Percentiles rank a stretch among this genome's conserved stretches.
Evolutionary conservation across 1,139 yeast genomes (phyloP).

Genomic region (Yamadazyma taylorii): DNA sequence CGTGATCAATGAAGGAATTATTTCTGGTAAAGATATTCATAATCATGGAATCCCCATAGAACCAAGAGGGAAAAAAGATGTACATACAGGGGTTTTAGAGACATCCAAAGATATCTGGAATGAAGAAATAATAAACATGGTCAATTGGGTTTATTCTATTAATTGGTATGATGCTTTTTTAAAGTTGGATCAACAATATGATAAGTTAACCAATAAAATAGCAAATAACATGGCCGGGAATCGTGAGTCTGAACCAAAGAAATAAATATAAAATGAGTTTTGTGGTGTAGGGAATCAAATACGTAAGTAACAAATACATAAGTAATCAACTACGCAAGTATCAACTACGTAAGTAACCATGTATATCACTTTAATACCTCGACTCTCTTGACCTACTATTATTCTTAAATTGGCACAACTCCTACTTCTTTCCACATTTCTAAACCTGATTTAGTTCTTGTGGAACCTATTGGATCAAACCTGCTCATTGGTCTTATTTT

Average conservation of each 20-base stretch:
- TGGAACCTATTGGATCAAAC: too few species aligned
- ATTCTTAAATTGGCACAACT: too few species aligned
- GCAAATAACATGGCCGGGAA: slow-evolving; percentile 18
- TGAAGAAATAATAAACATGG: slow-evolving; percentile 65
- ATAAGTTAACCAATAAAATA: slow-evolving; percentile 32
- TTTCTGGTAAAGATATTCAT: slow-evolving; percentile 37
- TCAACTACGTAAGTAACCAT: too few species aligned
- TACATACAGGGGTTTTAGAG: slow-evolving; percentile 49
- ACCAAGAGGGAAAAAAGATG: slow-evolving; percentile 21
- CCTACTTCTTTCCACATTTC: too few species aligned
- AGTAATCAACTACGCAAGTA: too few species aligned
- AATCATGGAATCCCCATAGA: slow-evolving; percentile 35
- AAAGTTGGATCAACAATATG: slow-evolving; percentile 35
- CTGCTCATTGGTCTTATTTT: too few species aligned
- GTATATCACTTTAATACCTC: too few species aligned
- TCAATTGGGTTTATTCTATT: slow-evolving; percentile 62
- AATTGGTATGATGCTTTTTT: slow-evolving; percentile 49
- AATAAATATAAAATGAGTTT: too few species aligned
- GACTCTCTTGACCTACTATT: too few species aligned
- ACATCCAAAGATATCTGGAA: slow-evolving; percentile 84
- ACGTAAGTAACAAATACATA: too few species aligned
- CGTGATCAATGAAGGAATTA: slow-evolving; percentile 51
- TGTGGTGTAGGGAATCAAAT: too few species aligned
- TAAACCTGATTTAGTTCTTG: too few species aligned
- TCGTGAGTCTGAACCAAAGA: slow-evolving; percentile 17